These are phyloP conservation scores for Plasmopara viticola DNA, from an alignment of 352 stramenopile genomes.

Conservation along the genomic window DNA sequence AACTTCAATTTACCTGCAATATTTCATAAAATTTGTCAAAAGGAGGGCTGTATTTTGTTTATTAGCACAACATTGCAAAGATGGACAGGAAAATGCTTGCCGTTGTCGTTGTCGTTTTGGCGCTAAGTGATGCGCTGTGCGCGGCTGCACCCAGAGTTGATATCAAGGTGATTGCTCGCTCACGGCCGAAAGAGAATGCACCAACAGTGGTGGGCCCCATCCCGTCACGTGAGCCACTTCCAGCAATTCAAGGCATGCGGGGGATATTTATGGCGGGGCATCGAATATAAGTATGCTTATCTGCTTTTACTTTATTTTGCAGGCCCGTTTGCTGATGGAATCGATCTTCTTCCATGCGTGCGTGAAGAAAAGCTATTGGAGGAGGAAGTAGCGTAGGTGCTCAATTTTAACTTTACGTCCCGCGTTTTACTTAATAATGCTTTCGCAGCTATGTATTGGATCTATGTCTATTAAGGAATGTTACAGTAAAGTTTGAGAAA, in stretches of 20 bases:
- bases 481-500: constrained; percentile 39
- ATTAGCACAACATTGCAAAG: too few relatives aligned
- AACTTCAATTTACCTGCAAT: constrained; percentile 8
- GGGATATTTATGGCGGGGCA: constrained; percentile 6
- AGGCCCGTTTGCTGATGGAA: constrained; percentile 36
- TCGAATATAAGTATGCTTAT: neutral
- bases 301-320: constrained; percentile 1
- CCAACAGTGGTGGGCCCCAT: constrained; percentile 24
- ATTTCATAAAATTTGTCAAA: neutral
- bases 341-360: constrained; percentile 35
- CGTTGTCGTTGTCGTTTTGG: constrained; percentile 11
- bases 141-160: constrained; percentile 41
- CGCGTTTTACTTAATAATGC: neutral
- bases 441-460: constrained; percentile 45
- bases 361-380: constrained; percentile 37
- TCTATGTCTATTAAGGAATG: constrained; percentile 55
- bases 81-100: constrained; percentile 14
- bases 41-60: too few relatives aligned
- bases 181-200: constrained; percentile 10
- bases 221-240: constrained; percentile 43
- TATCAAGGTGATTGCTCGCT: constrained; percentile 52
- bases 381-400: constrained; percentile 35
- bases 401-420: neutral
- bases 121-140: constrained; percentile 24
- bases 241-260: constrained; percentile 29